Percentiles rank a stretch among this genome's conserved stretches.
Conservation (phyloP, 257 asterid species). For the Ehretia macrophylla region DNA sequence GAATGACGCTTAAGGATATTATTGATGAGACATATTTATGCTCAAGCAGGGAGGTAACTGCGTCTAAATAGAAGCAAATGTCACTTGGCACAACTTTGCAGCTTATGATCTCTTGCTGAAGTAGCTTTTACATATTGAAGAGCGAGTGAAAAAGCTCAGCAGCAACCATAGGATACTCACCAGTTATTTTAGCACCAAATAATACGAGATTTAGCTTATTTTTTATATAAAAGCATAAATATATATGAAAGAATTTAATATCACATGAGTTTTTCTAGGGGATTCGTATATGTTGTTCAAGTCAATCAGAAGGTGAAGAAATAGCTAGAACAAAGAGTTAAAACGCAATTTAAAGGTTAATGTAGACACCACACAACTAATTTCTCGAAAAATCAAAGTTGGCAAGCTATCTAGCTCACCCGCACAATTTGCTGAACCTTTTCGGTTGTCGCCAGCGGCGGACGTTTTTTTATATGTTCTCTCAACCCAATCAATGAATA, state of each 20-base stretch:
- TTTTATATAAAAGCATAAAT: no score
- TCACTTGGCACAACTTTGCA: not conserved
- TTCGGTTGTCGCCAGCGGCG: slow-evolving; percentile 92
- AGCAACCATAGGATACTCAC: not conserved
- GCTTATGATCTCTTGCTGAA: not conserved
- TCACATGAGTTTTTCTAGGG: no score
- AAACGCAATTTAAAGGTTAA: no score
- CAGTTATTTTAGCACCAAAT: not conserved
- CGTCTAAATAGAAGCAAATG: not conserved
- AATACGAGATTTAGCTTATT: no score
- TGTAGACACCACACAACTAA: no score
- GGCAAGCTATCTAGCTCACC: slow-evolving; percentile 33
- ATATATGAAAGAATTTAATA: no score
- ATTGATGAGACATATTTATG: not conserved
- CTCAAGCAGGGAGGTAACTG: not conserved
- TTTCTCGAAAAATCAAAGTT: not conserved
- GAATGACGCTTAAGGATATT: not conserved
- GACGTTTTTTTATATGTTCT: slow-evolving; percentile 98
- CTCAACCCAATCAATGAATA: slow-evolving; percentile 71
- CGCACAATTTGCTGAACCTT: slow-evolving; percentile 92
- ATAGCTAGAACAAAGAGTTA: no score
- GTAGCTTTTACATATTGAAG: not conserved
- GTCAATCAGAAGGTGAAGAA: no score
- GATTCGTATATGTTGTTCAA: no score
- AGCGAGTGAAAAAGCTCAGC: not conserved